Base-by-base conservation (phyloP, 257 asterid genomes). In the Solanum commersonii region DNA sequence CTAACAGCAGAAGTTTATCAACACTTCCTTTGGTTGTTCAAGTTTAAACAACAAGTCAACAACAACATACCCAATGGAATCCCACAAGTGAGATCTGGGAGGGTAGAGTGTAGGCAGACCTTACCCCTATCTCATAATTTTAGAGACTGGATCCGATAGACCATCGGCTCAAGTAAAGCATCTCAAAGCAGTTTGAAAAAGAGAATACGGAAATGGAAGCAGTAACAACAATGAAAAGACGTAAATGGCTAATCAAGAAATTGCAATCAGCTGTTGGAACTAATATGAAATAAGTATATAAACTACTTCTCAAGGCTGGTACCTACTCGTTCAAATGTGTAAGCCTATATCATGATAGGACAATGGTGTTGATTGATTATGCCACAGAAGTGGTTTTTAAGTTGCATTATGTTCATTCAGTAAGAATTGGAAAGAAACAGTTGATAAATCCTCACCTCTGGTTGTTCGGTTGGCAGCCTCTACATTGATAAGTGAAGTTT, bases 391-490 rank as follows among this genome's bases (percentile, higher is more conserved):
- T 49, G 22, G 67, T 29, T 81, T 44, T 42, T 44, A 79, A 70
- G 27, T 22, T 16, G 59, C 84, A 71, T 49, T 46, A 49, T 60
- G 33, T 63, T 49, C 88, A 46, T 46, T 46, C 83, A 68, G 46
- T 76, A 86, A 86, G 52, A 71, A 31, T 22, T 44, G 65, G 83
- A 86, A 44, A 70, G 79, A 20, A 44, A 70, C 68, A 20, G 23
- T 34, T 3, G 63, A 68, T 27, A 68, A 65, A 63, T 63, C 67
- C 87, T 94, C 90, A 97, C 99, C 96, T 87, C 88, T 89, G 83
- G 77, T 89, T 60, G 88, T 89, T 90, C 90, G 95, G 87, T 88
- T 86, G 85, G 89, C 93, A 56, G 93, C 83, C 87, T 93, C 95
- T 71, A 82, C 78, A 82, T 87, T 89, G 86, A 90, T n/a, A 68